These are phyloP conservation scores for Miscanthus lutarioriparius DNA, from an alignment of 176 grass and related monocot species.

Conservation along the genomic window DNA sequence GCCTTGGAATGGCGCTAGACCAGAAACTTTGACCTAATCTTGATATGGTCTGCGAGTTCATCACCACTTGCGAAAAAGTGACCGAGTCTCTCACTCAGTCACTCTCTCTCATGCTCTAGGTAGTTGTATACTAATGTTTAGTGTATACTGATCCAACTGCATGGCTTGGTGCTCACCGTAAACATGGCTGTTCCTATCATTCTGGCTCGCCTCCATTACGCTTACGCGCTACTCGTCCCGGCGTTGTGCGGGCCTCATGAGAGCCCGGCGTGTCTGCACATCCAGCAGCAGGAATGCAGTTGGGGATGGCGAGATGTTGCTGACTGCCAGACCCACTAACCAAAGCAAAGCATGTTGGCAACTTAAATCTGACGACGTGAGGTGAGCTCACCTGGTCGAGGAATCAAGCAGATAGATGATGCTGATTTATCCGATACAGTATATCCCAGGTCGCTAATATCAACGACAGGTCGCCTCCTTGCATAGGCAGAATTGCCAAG, in stretches of 20 bases:
- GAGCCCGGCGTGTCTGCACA: not conserved
- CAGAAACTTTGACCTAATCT: conserved; percentile 36
- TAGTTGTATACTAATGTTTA: conserved; percentile 5
- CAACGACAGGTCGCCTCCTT: not conserved
- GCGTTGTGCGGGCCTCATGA: not conserved
- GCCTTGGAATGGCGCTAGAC: conserved; percentile 20
- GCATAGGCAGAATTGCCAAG: not conserved
- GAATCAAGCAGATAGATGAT: not conserved
- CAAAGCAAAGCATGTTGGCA: not conserved
- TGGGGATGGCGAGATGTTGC: conserved; percentile 21
- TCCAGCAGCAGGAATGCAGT: conserved; percentile 7
- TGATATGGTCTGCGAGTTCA: not conserved
- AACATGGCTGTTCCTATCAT: conserved; percentile 24
- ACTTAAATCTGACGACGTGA: not conserved
- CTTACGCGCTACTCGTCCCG: not conserved
- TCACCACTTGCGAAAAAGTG: conserved; percentile 33
- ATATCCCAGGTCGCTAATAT: not conserved
- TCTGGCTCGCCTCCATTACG: conserved; percentile 43
- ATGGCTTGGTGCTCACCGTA: not conserved
- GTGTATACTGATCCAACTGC: not conserved
- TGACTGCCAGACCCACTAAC: conserved; percentile 34
- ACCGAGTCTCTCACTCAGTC: not conserved
- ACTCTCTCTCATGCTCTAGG: not conserved
- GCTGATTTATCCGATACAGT: not conserved
- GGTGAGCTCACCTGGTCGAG: not conserved